Percentiles rank a stretch among this genome's conserved stretches.
These are phyloP conservation scores for Kwoniella dendrophila DNA, from an alignment of 768 basidiomycete species.

Conservation along the genomic window DNA sequence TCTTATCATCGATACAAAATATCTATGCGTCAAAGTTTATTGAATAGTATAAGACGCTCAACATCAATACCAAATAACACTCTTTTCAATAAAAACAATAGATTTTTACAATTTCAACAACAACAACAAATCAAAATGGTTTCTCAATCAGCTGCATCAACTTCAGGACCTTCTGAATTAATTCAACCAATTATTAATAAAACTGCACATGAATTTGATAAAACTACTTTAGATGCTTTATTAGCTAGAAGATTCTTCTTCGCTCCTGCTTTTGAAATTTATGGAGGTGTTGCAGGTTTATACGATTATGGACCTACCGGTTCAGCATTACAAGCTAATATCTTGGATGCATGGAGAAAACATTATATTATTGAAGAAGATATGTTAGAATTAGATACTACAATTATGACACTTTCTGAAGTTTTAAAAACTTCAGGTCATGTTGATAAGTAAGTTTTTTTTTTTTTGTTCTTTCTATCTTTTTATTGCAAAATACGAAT, in stretches of 20 bases:
- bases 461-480: neutral
- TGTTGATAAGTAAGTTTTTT: slow-evolving; percentile 68
- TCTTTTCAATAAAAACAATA: neutral
- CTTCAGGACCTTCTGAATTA: slow-evolving; percentile 40
- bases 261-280: slow-evolving; percentile 97
- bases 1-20: slow-evolving; percentile 8
- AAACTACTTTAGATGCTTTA: slow-evolving; percentile 76
- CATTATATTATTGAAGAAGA: slow-evolving; percentile 98
- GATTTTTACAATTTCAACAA: slow-evolving; percentile 3
- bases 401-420: slow-evolving; percentile 91
- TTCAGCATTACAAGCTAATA: slow-evolving; percentile 92
- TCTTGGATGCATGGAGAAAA: slow-evolving; percentile 92
- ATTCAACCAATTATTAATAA: slow-evolving; percentile 68
- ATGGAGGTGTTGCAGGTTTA: slow-evolving; percentile 94
- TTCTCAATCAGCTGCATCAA: slow-evolving; percentile 42
- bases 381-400: slow-evolving; percentile 98
- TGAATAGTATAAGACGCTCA: slow-evolving; percentile 13
- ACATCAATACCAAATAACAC: neutral
- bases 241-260: slow-evolving; percentile 94
- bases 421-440: slow-evolving; percentile 98
- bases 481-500: neutral
- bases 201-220: slow-evolving; percentile 83
- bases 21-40: slow-evolving; percentile 23
- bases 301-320: slow-evolving; percentile 99
- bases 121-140: slow-evolving; percentile 26